phyloP scores from a whole-genome alignment of 139 green algal species.

The Closterium sp. region DNA sequence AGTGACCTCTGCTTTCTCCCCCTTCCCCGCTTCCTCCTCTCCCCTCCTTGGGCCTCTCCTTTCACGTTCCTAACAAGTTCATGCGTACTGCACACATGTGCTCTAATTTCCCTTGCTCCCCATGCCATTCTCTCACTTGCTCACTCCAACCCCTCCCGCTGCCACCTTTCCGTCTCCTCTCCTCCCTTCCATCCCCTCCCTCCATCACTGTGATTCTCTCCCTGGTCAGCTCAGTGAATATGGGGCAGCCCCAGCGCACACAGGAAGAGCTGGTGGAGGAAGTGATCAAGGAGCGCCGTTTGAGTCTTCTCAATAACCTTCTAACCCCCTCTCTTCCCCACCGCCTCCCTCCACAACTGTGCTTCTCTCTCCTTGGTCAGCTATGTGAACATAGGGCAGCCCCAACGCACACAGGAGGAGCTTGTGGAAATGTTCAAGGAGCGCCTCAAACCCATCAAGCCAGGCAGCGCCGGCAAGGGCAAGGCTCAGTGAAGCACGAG shows the following conservation, averaged over 20 bases:
- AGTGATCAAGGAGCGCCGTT: constrained; percentile 21
- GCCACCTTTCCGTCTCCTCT: background rate
- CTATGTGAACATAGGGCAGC: constrained; percentile 46
- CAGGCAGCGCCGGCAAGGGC: background rate
- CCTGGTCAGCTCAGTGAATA: constrained; percentile 26
- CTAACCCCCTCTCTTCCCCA: too few relatives aligned
- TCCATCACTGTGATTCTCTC: background rate
- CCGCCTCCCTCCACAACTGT: too few relatives aligned
- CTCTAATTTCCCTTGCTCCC: background rate
- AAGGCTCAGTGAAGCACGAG: background rate
- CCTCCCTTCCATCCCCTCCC: background rate
- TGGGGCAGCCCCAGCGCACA: constrained; percentile 20
- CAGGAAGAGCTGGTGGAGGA: constrained; percentile 34
- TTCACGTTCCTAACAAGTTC: too few relatives aligned
- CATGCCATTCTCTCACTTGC: background rate
- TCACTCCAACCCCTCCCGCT: background rate
- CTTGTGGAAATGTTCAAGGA: constrained; percentile 28
- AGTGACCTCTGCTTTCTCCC: background rate
- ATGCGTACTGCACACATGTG: too few relatives aligned
- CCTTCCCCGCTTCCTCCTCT: background rate
- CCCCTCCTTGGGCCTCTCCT: background rate
- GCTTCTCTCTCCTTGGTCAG: constrained; percentile 4
- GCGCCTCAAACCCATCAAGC: constrained; percentile 33
- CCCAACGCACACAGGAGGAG: constrained; percentile 33
- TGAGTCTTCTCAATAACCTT: too few relatives aligned